Base-by-base conservation (phyloP, 2,329 filamentous ascomycete genomes). In the Mollisia scopiformis region DNA sequence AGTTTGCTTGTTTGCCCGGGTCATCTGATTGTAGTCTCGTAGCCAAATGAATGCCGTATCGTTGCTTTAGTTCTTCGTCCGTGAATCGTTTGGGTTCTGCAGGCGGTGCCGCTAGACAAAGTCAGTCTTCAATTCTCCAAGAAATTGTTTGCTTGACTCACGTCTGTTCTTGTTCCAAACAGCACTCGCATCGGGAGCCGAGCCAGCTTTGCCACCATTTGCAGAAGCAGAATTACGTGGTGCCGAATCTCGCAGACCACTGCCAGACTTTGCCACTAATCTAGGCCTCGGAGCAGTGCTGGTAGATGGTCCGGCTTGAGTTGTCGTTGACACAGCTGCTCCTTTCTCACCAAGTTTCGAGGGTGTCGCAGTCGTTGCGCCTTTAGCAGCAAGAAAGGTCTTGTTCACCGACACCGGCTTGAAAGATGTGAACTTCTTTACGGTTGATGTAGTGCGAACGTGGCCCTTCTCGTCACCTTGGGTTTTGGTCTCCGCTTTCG, bases 151-250 rank as follows among this genome's bases (percentile, higher is more conserved):
- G n/a, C 55, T 58, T 49, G 63, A 74, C 88, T 74, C 84, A 89
- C 91, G 90, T 80, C 88, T 84, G 74, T 95, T 96, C 77, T 93
- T 93, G 78, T 95, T 96, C 92, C 92, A 96, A 41, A 96, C 91
- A 56, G 84, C 89, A 74, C 80, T 90, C 30, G 85, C 82, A 74
- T 93, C 90, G 14, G 91, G 89, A 27, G 86, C 87, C 62, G 83
- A 72, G 19, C 82, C 80, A 33, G 82, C 71, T 64, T 88, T 87
- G 55, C 84, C 83, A 62, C 86, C 84, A 69, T 86, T 88, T 35
- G 74, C 66, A 31, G 66, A 69, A 37, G 79, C 71, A 59, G 75
- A 73, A 57, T 76, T 67, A 56, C 79, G 78, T 58, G 70, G 82
- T 13, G 80, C 75, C 19, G 83, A 80, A 66, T 85, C 85, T 53